phyloP scores from a whole-genome alignment of 2,329 filamentous ascomycete genomes.

The Trichocomaceae sp. region DNA sequence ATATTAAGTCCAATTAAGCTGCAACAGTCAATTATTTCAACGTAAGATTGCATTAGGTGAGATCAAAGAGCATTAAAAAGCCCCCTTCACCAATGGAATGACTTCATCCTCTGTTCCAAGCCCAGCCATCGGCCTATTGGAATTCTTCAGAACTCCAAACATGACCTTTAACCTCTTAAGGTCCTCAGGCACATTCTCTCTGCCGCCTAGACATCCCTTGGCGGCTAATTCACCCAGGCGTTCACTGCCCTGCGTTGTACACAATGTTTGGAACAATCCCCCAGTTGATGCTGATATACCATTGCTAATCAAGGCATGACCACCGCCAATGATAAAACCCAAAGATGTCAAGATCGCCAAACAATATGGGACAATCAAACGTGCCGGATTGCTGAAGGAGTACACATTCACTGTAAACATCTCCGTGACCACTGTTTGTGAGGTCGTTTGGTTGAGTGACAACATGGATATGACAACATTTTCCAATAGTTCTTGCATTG shows the following conservation, averaged over 20 bases:
- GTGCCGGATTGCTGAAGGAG: slow-evolving; percentile 4
- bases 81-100: slow-evolving; percentile 7
- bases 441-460: slow-evolving; percentile 4
- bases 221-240: slow-evolving; percentile 9
- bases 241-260: slow-evolving; percentile 12
- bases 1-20: no score
- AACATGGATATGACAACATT: slow-evolving; percentile 16
- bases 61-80: background rate
- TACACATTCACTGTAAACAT: slow-evolving; percentile 6
- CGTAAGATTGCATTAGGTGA: background rate
- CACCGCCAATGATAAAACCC: slow-evolving; percentile 9
- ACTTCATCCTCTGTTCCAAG: slow-evolving; percentile 8
- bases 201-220: slow-evolving; percentile 13
- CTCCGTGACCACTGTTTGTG: slow-evolving; percentile 3
- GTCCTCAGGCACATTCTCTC: slow-evolving; percentile 16
- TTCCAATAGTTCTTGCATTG: slow-evolving; percentile 6
- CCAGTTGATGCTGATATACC: slow-evolving; percentile 12
- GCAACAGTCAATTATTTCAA: background rate
- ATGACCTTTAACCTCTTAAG: slow-evolving; percentile 15
- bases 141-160: slow-evolving; percentile 14
- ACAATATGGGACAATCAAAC: slow-evolving; percentile 12
- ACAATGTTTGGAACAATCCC: slow-evolving; percentile 12
- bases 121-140: slow-evolving; percentile 1
- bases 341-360: background rate
- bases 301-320: slow-evolving; percentile 10